Evolutionary conservation across 1,284 basidiomycete genomes (phyloP), one percentile per base, ranked within the genome.

Genomic region (Trametes sp.): DNA sequence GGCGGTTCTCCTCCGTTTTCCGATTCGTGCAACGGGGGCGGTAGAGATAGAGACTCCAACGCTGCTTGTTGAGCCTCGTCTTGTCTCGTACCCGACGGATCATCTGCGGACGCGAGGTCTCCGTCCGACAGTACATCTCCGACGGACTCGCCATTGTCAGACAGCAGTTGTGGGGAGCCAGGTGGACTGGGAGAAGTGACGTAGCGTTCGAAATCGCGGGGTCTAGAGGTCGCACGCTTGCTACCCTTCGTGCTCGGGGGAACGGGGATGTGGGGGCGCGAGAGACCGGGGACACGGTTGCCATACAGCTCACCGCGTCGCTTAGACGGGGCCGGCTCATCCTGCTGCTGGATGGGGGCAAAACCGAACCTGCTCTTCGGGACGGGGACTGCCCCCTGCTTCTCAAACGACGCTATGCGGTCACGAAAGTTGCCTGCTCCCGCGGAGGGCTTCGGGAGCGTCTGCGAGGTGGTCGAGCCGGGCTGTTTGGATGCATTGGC

Each of bases 361-460:
- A 90, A 77, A 14, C 84, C 89, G 74, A 92, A 92, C 63, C 87
- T 86, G 7, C 87, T 87, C 54, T 88, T 80, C n/a, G 90, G 91
- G 45, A 86, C 84, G 23, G 90, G 90, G 1, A 88, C 80, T 21
- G 86, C 88, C 51, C 91, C 91, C 72, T 90, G 88, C 75, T 82
- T 81, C 77, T 93, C 91, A 63, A 93, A 92, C 67, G 83, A 86
- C 35, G 90, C 89, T 67, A 92, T 92, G 77, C 85, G 91, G 74
- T 89, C 90, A 26, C 83, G 84, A 13, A 92, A 76, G 31, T 78
- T 81, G 10, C 70, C 59, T 59, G 70, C 64, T 42, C 74, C 36
- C 35, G 80, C 69, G 28, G 77, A 73, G 36, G 74, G 61, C 75
- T 62, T 63, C 77, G 72, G 64, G 77, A 75, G 54, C 35, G 49